Evolutionary conservation across 805 yeast species (phyloP).

Genomic region (Lipomyces chichibuensis): DNA sequence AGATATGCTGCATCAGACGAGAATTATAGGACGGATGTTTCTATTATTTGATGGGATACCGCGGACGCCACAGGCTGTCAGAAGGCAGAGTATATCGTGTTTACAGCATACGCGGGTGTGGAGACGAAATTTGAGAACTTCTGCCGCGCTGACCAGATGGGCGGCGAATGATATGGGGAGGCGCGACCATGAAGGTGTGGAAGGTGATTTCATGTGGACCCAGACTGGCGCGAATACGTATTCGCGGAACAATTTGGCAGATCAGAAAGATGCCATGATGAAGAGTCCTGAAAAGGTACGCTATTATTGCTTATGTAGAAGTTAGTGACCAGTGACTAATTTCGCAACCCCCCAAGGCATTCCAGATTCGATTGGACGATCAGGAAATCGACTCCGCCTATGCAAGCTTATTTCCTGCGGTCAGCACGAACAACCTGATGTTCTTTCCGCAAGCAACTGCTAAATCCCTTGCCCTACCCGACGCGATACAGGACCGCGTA

Average conservation of each 20-base stretch:
- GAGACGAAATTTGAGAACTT: background rate
- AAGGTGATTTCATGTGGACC: background rate
- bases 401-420: constrained; percentile 19
- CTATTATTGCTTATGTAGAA: background rate
- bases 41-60: background rate
- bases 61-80: background rate
- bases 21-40: background rate
- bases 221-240: background rate
- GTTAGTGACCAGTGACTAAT: background rate
- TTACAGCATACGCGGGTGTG: background rate
- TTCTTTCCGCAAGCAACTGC: constrained; percentile 10
- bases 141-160: background rate
- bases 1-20: background rate
- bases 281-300: background rate
- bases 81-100: background rate
- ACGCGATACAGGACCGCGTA: constrained; percentile 29
- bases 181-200: background rate
- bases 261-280: background rate
- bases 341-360: background rate
- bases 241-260: background rate
- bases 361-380: constrained; percentile 18
- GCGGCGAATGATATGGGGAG: background rate
- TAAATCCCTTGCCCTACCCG: constrained; percentile 28
- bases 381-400: constrained; percentile 30
- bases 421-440: constrained; percentile 7